phyloP scores from a whole-genome alignment of 73 alveolate species.

The Breviolum minutum region DNA sequence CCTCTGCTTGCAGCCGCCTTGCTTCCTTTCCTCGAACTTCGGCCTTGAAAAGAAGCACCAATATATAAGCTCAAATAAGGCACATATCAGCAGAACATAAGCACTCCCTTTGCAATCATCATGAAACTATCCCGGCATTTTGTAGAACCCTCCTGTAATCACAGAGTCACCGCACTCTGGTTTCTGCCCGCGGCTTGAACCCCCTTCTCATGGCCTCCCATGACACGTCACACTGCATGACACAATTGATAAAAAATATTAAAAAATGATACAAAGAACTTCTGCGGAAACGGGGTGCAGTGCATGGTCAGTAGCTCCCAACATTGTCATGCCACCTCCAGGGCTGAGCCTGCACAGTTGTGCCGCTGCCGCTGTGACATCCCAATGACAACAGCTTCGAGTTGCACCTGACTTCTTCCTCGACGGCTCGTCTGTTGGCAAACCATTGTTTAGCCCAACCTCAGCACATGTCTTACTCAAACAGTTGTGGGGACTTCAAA shows the following conservation, averaged over 20 bases:
- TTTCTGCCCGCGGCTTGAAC: conserved; percentile 66
- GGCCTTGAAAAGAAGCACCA: no score
- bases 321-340: not conserved
- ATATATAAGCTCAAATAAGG: no score
- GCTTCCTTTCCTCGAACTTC: conserved; percentile 58
- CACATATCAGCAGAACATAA: no score
- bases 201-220: conserved; percentile 71
- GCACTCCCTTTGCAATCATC: no score
- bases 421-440: conserved; percentile 37
- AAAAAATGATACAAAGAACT: no score
- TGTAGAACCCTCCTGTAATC: no score
- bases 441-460: conserved; percentile 66
- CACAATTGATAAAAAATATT: not conserved
- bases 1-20: conserved; percentile 60
- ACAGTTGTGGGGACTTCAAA: not conserved
- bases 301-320: not conserved
- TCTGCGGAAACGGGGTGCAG: not conserved
- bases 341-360: not conserved
- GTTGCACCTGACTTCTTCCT: conserved; percentile 29
- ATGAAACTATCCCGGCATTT: no score
- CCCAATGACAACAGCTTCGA: not conserved
- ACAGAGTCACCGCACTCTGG: not conserved
- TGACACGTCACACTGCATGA: not conserved
- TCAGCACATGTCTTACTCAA: not conserved
- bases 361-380: not conserved